These are phyloP conservation scores for Glaciozyma antarctica DNA, from an alignment of 768 basidiomycete genomes.

Conservation along the genomic window DNA sequence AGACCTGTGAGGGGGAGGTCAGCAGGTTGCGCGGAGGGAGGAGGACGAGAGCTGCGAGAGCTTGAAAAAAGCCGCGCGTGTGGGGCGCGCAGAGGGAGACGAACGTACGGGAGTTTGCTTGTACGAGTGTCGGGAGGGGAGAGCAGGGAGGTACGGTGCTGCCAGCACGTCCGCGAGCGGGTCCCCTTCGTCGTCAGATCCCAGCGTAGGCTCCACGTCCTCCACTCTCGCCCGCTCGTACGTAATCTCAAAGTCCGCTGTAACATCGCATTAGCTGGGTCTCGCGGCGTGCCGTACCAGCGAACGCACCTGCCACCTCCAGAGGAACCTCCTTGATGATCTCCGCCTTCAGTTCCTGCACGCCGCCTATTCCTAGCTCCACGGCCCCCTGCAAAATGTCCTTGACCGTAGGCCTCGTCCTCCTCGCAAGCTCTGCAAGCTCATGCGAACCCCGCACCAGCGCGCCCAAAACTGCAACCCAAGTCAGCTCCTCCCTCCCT, in stretches of 20 bases:
- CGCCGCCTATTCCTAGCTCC: constrained; percentile 8
- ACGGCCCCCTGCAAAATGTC: constrained; percentile 8
- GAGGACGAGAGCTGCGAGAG: not conserved
- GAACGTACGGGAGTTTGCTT: constrained; percentile 24
- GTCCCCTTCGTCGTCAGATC: constrained; percentile 9
- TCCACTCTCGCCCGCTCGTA: not conserved
- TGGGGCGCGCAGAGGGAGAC: not conserved
- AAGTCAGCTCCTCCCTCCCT: not conserved
- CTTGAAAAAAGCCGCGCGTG: not conserved
- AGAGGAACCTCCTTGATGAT: not conserved
- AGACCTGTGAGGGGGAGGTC: constrained; percentile 10
- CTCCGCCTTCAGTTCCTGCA: constrained; percentile 5
- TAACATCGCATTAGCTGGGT: not conserved
- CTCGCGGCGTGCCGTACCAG: not conserved
- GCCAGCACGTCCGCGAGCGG: not conserved
- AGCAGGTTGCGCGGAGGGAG: no score
- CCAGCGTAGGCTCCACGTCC: not conserved
- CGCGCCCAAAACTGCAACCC: constrained; percentile 17
- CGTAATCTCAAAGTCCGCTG: not conserved
- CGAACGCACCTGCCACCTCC: not conserved
- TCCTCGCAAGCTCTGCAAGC: constrained; percentile 20
- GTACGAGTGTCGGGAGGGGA: constrained; percentile 26
- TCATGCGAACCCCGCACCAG: constrained; percentile 10
- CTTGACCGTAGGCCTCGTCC: constrained; percentile 14
- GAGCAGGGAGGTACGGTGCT: constrained; percentile 16